These are phyloP conservation scores for Irpex sp. DNA, from an alignment of 1,284 basidiomycete genomes.

Conservation along the genomic window DNA sequence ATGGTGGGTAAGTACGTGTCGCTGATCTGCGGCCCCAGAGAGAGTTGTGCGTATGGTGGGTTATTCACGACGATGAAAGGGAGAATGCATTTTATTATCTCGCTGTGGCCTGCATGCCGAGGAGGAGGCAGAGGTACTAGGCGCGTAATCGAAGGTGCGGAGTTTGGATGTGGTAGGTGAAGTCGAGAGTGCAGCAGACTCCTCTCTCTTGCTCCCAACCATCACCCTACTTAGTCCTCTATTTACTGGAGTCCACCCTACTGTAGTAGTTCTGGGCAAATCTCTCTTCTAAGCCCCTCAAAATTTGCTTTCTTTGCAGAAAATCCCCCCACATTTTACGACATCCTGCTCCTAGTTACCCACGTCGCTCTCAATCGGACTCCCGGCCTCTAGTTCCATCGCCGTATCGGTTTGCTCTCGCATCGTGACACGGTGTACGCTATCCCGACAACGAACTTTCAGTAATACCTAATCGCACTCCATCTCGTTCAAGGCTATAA, in stretches of 20 bases:
- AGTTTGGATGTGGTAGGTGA: slow-evolving; percentile 34
- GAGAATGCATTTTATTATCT: background rate
- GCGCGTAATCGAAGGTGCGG: slow-evolving; percentile 27
- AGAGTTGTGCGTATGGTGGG: too few relatives aligned
- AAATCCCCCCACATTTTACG: slow-evolving; percentile 34
- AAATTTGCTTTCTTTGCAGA: slow-evolving; percentile 31
- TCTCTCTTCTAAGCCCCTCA: slow-evolving; percentile 35
- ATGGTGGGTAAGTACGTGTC: background rate
- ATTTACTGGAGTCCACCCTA: slow-evolving; percentile 37
- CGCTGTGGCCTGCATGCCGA: background rate
- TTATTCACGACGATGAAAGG: too few relatives aligned
- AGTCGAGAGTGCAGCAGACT: slow-evolving; percentile 20
- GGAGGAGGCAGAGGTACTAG: slow-evolving; percentile 4
- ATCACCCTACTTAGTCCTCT: slow-evolving; percentile 46
- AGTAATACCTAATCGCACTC: slow-evolving; percentile 80
- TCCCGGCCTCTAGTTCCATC: slow-evolving; percentile 28
- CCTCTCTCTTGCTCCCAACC: slow-evolving; percentile 37
- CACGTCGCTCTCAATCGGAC: slow-evolving; percentile 35
- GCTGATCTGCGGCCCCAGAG: too few relatives aligned
- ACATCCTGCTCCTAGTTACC: slow-evolving; percentile 47
- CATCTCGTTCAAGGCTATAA: slow-evolving; percentile 60
- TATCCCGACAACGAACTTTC: slow-evolving; percentile 33
- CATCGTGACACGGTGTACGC: slow-evolving; percentile 24
- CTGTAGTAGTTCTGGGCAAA: slow-evolving; percentile 35
- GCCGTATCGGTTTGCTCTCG: slow-evolving; percentile 25